These are phyloP conservation scores for Adansonia digitata DNA, from an alignment of 345 rosid species.

Conservation along the genomic window DNA sequence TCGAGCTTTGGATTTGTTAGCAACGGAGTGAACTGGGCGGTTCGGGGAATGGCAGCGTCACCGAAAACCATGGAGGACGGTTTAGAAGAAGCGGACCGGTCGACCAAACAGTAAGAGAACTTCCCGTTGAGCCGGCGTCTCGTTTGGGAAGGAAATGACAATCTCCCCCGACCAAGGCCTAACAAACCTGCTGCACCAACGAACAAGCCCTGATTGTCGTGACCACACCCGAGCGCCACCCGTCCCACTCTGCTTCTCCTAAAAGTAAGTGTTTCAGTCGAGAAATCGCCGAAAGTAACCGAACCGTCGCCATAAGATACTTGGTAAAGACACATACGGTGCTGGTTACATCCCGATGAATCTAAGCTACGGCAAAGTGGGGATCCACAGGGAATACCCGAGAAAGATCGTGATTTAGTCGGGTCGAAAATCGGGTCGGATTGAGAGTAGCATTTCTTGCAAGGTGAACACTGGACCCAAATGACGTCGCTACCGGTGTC, in stretches of 20 bases:
- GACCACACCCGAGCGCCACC: slow-evolving; percentile 90
- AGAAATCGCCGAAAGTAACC: slow-evolving; percentile 77
- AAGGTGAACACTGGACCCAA: slow-evolving; percentile 95
- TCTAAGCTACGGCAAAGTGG: slow-evolving; percentile 58
- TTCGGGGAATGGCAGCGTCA: slow-evolving; percentile 61
- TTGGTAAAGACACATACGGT: slow-evolving; percentile 64
- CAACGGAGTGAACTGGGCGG: slow-evolving; percentile 75
- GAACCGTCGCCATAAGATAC: slow-evolving; percentile 96
- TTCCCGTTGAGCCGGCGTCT: slow-evolving; percentile 67
- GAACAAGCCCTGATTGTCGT: slow-evolving; percentile 85
- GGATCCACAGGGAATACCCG: slow-evolving; percentile 51
- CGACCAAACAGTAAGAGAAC: slow-evolving; percentile 87
- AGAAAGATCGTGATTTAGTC: slow-evolving; percentile 57
- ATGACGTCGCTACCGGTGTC: slow-evolving; percentile 95
- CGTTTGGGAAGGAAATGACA: slow-evolving; percentile 79
- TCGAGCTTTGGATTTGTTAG: slow-evolving; percentile 75
- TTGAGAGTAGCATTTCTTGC: slow-evolving; percentile 78
- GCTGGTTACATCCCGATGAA: slow-evolving; percentile 48
- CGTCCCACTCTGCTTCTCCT: slow-evolving; percentile 52
- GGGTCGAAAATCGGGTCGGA: slow-evolving; percentile 86
- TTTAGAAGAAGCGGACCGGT: slow-evolving; percentile 72
- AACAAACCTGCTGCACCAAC: slow-evolving; percentile 88
- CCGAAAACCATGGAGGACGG: slow-evolving; percentile 86
- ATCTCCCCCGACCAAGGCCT: slow-evolving; percentile 82
- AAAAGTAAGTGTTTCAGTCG: slow-evolving; percentile 85